phyloP scores from a whole-genome alignment of 2,329 filamentous ascomycete genomes.

The Colletotrichum sp. region DNA sequence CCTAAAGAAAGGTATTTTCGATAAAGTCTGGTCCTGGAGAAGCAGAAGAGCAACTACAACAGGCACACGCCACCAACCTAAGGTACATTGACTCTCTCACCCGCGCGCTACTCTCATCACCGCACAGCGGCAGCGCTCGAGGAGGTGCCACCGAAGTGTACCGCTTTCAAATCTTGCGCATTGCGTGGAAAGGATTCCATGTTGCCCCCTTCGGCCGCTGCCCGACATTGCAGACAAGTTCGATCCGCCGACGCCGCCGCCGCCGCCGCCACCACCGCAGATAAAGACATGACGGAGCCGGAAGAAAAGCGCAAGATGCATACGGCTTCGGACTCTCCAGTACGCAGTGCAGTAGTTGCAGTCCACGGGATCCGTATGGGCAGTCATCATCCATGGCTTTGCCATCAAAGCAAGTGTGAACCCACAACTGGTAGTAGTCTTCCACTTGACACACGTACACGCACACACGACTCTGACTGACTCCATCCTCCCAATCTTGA shows the following conservation, averaged over 20 bases:
- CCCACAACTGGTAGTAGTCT: not conserved
- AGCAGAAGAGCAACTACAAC: not conserved
- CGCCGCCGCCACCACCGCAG: not conserved
- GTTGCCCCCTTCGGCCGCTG: not conserved
- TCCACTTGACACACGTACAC: not conserved
- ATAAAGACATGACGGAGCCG: not conserved
- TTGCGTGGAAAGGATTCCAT: not conserved
- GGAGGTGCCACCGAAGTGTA: not conserved
- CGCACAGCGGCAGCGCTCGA: not conserved
- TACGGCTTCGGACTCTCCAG: not conserved
- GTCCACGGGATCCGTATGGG: not conserved
- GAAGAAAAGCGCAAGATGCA: not conserved
- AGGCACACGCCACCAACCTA: not conserved
- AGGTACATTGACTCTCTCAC: not conserved
- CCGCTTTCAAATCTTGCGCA: not conserved
- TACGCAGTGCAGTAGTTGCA: not conserved
- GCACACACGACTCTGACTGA: not conserved
- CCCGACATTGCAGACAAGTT: not conserved
- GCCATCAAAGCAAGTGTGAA: not conserved
- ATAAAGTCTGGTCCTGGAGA: not conserved
- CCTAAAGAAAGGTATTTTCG: not conserved
- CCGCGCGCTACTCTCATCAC: not conserved
- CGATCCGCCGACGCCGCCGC: not conserved
- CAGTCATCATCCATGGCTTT: not conserved
- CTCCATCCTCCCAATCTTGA: not conserved